A percentile compares a stretch with the other conserved stretches of the same genome.
phyloP scores from a whole-genome alignment of 2,329 filamentous ascomycete genomes.

The Clarireedia paspali region DNA sequence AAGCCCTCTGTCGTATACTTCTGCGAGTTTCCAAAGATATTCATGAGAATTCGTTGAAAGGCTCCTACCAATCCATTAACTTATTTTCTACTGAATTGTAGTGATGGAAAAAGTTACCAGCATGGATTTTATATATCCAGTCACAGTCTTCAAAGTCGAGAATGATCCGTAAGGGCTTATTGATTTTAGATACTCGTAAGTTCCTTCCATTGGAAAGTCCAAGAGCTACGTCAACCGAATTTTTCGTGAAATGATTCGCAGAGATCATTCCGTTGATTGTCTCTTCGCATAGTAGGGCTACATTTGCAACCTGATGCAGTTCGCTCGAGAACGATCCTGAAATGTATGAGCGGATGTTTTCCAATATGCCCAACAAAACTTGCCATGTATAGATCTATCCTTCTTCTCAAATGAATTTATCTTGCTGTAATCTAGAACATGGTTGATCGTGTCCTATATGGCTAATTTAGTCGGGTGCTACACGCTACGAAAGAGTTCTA shows the following conservation, averaged over 20 bases:
- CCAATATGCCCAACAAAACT: not conserved
- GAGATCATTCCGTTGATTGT: conserved; percentile 26
- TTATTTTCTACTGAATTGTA: conserved; percentile 44
- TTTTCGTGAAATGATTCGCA: conserved; percentile 8
- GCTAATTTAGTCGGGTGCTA: not conserved
- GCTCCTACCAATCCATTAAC: conserved; percentile 36
- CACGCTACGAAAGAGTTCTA: not conserved
- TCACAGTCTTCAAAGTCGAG: conserved; percentile 25
- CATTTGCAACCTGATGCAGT: conserved; percentile 21
- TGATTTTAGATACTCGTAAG: not conserved
- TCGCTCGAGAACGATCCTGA: conserved; percentile 23
- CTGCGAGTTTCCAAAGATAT: conserved; percentile 50
- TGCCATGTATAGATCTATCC: conserved; percentile 17
- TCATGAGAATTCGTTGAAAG: conserved; percentile 45
- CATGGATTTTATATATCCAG: conserved; percentile 24
- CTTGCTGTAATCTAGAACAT: conserved; percentile 46
- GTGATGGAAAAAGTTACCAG: conserved; percentile 22
- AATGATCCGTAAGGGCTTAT: conserved; percentile 17
- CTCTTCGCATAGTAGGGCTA: conserved; percentile 26
- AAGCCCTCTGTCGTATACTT: conserved; percentile 48
- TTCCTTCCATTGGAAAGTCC: conserved; percentile 2
- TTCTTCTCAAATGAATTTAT: conserved; percentile 36
- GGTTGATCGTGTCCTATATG: conserved; percentile 41
- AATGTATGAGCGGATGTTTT: not conserved
- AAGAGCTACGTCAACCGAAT: not conserved